phyloP scores from a whole-genome alignment of 2,329 filamentous ascomycete species.

The Colletotrichum graminicola region DNA sequence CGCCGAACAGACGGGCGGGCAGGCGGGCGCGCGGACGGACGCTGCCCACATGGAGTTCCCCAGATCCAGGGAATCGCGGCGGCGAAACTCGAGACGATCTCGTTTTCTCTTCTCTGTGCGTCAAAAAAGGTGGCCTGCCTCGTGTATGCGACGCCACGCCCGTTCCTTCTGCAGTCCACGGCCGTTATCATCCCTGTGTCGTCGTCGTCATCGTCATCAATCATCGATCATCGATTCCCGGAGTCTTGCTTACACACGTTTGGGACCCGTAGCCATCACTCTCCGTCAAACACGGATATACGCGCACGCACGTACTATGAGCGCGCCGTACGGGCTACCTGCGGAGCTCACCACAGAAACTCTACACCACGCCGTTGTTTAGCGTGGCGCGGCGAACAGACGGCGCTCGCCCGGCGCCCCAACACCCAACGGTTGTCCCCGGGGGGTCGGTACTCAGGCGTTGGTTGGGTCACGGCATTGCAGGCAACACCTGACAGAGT shows the following conservation, averaged over 20 bases:
- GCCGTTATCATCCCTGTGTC: not conserved
- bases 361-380: slow-evolving; percentile 9
- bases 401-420: slow-evolving; percentile 20
- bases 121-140: not conserved
- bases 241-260: not conserved
- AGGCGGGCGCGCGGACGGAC: not conserved
- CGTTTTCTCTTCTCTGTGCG: slow-evolving; percentile 9
- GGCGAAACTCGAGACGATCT: not conserved
- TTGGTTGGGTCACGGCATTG: slow-evolving; percentile 10
- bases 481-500: not conserved
- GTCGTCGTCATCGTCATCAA: not conserved
- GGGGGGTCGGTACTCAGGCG: not conserved
- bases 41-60: slow-evolving; percentile 9
- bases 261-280: not conserved
- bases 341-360: slow-evolving; percentile 2
- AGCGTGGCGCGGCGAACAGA: slow-evolving; percentile 37
- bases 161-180: not conserved
- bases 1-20: not conserved
- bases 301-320: not conserved
- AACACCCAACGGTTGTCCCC: slow-evolving; percentile 19
- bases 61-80: not conserved
- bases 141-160: slow-evolving; percentile 1
- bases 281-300: not conserved
- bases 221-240: not conserved
- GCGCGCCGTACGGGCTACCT: not conserved